These are phyloP conservation scores for Kwoniella shivajii DNA, from an alignment of 1,284 basidiomycete species.

Conservation along the genomic window DNA sequence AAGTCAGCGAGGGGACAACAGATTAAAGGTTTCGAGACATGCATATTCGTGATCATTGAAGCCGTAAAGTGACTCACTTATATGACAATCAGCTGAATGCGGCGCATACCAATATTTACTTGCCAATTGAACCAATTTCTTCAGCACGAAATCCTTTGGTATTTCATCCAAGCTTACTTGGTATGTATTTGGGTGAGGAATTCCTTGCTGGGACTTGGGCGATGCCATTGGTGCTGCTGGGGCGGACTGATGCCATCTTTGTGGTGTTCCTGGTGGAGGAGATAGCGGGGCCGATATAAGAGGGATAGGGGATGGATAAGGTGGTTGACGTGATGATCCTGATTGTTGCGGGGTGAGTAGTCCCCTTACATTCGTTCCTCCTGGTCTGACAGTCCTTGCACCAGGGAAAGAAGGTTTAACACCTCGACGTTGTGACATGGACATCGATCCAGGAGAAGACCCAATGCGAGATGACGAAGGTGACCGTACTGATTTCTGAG, in stretches of 20 bases:
- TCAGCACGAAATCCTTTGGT: conserved; percentile 41
- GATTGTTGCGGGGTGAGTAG: conserved; percentile 12
- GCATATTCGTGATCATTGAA: no score
- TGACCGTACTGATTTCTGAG: neutral
- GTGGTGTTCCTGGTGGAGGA: neutral
- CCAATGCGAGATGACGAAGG: conserved; percentile 4
- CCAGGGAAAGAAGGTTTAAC: conserved; percentile 24
- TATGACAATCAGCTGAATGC: conserved; percentile 41
- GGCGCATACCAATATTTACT: conserved; percentile 43
- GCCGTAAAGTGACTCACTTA: conserved; percentile 36
- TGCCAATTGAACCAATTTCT: conserved; percentile 43
- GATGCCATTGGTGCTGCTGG: neutral
- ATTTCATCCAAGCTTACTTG: conserved; percentile 31
- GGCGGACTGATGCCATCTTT: conserved; percentile 12
- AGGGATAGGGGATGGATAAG: conserved; percentile 8
- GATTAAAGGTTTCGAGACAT: no score
- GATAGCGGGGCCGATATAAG: conserved; percentile 11
- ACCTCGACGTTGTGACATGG: conserved; percentile 20
- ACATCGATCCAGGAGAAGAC: conserved; percentile 24
- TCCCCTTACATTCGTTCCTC: neutral
- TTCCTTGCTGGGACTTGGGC: neutral
- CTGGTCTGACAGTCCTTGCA: neutral
- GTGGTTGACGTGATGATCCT: conserved; percentile 4
- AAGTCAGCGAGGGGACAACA: neutral
- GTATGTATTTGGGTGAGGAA: conserved; percentile 8